These are phyloP conservation scores for Tolypocladium paradoxum DNA, from an alignment of 2,329 filamentous ascomycete species.

Conservation along the genomic window DNA sequence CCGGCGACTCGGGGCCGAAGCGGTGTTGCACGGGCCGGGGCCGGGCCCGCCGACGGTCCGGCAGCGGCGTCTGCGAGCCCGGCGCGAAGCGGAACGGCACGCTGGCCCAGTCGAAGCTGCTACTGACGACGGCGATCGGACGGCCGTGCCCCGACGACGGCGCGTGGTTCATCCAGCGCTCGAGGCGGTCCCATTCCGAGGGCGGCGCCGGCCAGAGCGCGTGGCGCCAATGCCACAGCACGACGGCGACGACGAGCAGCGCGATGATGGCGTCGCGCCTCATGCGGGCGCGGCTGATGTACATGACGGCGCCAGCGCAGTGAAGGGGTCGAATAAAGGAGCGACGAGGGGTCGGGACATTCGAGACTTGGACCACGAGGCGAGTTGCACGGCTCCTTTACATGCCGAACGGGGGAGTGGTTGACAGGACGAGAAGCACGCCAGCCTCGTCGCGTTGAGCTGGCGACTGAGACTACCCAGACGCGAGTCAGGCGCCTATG, in stretches of 20 bases:
- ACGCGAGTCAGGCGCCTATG: no score
- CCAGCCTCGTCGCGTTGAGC: no score
- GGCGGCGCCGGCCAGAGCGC: neutral
- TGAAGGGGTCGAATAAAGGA: no score
- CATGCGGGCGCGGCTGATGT: neutral
- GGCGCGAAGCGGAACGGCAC: conserved; percentile 17
- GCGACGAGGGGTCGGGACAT: no score
- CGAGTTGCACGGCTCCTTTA: no score
- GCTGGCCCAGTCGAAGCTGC: conserved; percentile 27
- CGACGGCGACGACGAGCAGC: neutral
- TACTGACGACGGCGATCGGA: conserved; percentile 6
- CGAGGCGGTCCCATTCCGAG: conserved; percentile 10
- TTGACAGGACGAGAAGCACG: no score
- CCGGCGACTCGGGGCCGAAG: conserved; percentile 17
- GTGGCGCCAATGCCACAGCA: neutral
- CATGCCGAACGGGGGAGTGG: no score
- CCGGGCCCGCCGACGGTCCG: conserved; percentile 6
- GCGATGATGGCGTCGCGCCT: conserved; percentile 1
- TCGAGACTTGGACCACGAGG: no score
- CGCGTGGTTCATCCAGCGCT: conserved; percentile 6
- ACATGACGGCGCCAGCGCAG: neutral
- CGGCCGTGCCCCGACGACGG: neutral
- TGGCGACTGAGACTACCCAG: no score
- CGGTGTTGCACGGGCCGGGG: conserved; percentile 25
- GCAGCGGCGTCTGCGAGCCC: conserved; percentile 12